Percentiles rank a stretch among this genome's conserved stretches.
These are phyloP conservation scores for Suillus sp. DNA, from an alignment of 768 basidiomycete genomes.

Conservation along the genomic window DNA sequence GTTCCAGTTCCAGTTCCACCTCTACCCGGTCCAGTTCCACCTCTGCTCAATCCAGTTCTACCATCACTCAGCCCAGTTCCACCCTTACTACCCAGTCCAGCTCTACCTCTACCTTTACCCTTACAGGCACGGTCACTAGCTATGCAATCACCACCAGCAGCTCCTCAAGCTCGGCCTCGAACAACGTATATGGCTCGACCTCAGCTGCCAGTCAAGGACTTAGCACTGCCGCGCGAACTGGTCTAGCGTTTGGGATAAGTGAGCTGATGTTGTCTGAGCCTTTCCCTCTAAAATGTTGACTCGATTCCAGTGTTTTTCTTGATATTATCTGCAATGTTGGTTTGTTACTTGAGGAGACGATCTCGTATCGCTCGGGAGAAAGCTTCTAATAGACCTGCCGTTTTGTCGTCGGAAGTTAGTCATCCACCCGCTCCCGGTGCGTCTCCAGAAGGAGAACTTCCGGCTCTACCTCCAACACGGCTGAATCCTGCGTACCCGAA, in stretches of 20 bases:
- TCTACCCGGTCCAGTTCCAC: slow-evolving; percentile 5
- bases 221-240: slow-evolving; percentile 25
- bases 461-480: neutral
- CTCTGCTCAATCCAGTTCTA: neutral
- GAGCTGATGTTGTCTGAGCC: slow-evolving; percentile 11
- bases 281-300: neutral
- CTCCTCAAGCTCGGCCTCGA: slow-evolving; percentile 7
- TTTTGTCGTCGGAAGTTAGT: slow-evolving; percentile 12
- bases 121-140: neutral
- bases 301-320: slow-evolving; percentile 9
- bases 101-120: neutral
- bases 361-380: slow-evolving; percentile 7
- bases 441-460: neutral
- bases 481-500: neutral
- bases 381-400: neutral
- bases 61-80: neutral
- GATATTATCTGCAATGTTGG: slow-evolving; percentile 8
- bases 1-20: neutral
- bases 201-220: slow-evolving; percentile 10
- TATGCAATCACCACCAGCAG: no score
- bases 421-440: slow-evolving; percentile 4
- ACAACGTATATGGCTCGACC: slow-evolving; percentile 2
- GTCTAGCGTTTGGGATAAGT: slow-evolving; percentile 30
- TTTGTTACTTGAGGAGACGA: slow-evolving; percentile 14
- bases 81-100: slow-evolving; percentile 5